Percentiles rank a stretch among this genome's conserved stretches.
Conservation (phyloP, 768 basidiomycete genomes). For the Suillus plorans region DNA sequence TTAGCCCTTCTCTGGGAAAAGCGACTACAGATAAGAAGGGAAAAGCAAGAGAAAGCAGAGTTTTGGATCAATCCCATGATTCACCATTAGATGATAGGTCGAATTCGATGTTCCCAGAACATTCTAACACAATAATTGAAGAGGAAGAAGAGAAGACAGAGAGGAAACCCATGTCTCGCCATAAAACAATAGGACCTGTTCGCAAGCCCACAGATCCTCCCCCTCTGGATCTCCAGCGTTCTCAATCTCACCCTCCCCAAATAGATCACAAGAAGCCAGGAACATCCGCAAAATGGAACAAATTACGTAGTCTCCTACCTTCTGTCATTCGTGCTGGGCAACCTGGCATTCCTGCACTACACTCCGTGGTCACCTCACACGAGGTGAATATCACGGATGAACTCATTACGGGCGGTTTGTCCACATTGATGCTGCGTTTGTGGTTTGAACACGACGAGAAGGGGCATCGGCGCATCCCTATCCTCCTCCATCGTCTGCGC, state of each 20-base stretch:
- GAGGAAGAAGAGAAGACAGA: slow-evolving; percentile 24
- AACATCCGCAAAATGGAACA: slow-evolving; percentile 53
- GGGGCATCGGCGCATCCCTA: slow-evolving; percentile 75
- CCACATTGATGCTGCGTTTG: slow-evolving; percentile 73
- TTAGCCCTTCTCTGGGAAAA: slow-evolving; percentile 31
- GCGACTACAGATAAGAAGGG: slow-evolving; percentile 51
- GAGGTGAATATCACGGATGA: slow-evolving; percentile 80
- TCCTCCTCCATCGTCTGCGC: slow-evolving; percentile 76
- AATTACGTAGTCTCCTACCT: slow-evolving; percentile 66
- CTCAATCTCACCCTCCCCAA: slow-evolving; percentile 30
- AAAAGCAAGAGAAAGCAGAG: slow-evolving; percentile 49
- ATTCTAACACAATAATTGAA: slow-evolving; percentile 29
- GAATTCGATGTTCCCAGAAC: slow-evolving; percentile 14
- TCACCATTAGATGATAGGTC: slow-evolving; percentile 47
- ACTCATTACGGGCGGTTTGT: slow-evolving; percentile 76
- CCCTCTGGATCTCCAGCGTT: slow-evolving; percentile 16
- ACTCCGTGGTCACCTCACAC: slow-evolving; percentile 50
- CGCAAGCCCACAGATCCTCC: slow-evolving; percentile 9
- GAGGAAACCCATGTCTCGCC: slow-evolving; percentile 21
- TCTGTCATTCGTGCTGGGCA: slow-evolving; percentile 38
- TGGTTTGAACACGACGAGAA: slow-evolving; percentile 90
- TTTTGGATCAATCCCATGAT: slow-evolving; percentile 54
- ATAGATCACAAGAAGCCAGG: slow-evolving; percentile 20
- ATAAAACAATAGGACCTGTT: slow-evolving; percentile 1
- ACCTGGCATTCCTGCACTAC: slow-evolving; percentile 35